Base-by-base conservation (phyloP, 441 rosid species). In the Macaranga tanarius region DNA sequence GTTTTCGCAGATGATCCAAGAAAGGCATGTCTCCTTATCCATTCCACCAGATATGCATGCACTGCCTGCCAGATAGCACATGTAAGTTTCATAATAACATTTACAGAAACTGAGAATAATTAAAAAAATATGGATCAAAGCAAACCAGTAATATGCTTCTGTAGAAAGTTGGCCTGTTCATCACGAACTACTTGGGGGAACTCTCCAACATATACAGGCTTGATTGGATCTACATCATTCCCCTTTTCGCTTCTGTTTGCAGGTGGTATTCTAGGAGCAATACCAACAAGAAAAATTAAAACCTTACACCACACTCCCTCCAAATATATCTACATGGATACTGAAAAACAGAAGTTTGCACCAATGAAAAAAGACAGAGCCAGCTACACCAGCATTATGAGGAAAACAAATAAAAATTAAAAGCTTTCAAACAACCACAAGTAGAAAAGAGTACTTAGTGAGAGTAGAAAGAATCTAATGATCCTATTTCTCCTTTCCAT, bases 121-220 rank as follows among this genome's bases (percentile, higher is more conserved):
- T 9, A 50, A 56, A 70, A 10, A 2, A 48, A 58, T 40, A 22
- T 45, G 51, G 26, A 38, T 5, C 73, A 23, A 56, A 45, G 52
- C 91, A 73, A 67, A 92, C 99, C 97, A 78, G 79, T 86, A 84
- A 79, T 69, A 65, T 58, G 86, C 73, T 80, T 85, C 77, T 69
- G 87, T 23, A 79, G 77, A 79, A 89, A 74, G 73, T 75, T 77
- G 55, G 79, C 75, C 76, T 85, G 95, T 75, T 92, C 96, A 83
- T 89, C 95, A 51, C 96, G 93, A 61, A 91, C 85, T n/a, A 70
- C 81, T 67, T 84, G 93, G 26, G 98, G 98, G 76, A 91, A 92
- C 79, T 92, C 98, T 62, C 89, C 95, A 76, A 92, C 89, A 85
- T 90, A 92, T 2, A 95, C 97, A 31, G 98, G 99, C 79, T 89